These are phyloP conservation scores for Populus alba DNA, from an alignment of 345 rosid species.

Conservation along the genomic window DNA sequence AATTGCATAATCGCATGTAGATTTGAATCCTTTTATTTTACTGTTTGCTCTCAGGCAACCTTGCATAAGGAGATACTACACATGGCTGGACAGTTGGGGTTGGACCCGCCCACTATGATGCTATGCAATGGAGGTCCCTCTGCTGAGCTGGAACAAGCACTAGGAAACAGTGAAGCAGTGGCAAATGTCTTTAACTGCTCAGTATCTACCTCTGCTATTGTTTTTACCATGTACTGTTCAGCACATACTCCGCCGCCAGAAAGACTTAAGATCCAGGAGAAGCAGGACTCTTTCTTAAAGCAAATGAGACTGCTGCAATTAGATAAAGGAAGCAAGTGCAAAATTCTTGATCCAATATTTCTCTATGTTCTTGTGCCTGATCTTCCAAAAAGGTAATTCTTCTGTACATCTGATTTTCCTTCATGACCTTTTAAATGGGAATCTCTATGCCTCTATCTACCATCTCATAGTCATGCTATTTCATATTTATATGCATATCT, in stretches of 20 bases:
- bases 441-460: neutral
- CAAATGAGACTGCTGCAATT: constrained; percentile 39
- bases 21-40: neutral
- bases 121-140: constrained; percentile 55
- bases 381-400: constrained; percentile 81
- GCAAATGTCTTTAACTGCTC: constrained; percentile 74
- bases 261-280: constrained; percentile 57
- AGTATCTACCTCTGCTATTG: constrained; percentile 60
- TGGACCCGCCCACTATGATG: constrained; percentile 85
- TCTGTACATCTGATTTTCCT: neutral
- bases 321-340: constrained; percentile 19
- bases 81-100: constrained; percentile 98
- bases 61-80: constrained; percentile 73
- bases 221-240: constrained; percentile 73
- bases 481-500: neutral
- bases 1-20: neutral
- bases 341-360: constrained; percentile 53
- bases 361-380: constrained; percentile 76
- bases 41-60: constrained; percentile 60
- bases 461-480: neutral
- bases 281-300: constrained; percentile 47
- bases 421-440: neutral
- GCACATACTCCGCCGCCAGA: constrained; percentile 46
- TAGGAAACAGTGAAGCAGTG: constrained; percentile 86
- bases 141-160: constrained; percentile 76